Evolutionary conservation across 371 early-diverging fungal species (phyloP).

Genomic region (Mucor irregularis): DNA sequence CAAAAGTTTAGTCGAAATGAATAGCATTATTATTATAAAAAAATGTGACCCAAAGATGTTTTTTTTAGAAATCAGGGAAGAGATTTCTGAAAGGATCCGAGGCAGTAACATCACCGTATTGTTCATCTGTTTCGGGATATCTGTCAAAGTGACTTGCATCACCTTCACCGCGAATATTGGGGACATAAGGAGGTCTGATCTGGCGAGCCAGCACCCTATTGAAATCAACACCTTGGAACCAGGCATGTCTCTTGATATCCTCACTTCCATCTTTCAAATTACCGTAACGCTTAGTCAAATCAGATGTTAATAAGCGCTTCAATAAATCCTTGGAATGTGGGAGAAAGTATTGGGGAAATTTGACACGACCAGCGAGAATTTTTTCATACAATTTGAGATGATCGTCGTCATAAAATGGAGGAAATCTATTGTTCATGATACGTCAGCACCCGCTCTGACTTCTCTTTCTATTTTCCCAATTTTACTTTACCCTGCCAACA

Average conservation of each 20-base stretch:
- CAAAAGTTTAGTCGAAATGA: too few species aligned
- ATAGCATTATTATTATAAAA: too few species aligned
- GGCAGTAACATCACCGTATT: conserved; percentile 45
- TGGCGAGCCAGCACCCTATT: conserved; percentile 70
- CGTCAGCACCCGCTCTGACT: not conserved
- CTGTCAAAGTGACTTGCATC: conserved; percentile 95
- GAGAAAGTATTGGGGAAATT: conserved; percentile 93
- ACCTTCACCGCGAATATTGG: conserved; percentile 82
- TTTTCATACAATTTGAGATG: conserved; percentile 94
- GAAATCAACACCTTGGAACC: conserved; percentile 97
- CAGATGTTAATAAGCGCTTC: conserved; percentile 82
- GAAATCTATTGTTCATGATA: conserved; percentile 1
- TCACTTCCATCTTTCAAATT: conserved; percentile 87
- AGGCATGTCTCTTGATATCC: conserved; percentile 93
- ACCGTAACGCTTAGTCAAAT: conserved; percentile 89
- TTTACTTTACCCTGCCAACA: conserved; percentile 69
- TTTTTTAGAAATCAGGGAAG: conserved; percentile 25
- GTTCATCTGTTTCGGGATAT: conserved; percentile 85
- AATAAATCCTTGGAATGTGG: conserved; percentile 89
- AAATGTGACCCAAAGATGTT: too few species aligned
- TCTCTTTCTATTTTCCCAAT: not conserved
- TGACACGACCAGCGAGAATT: conserved; percentile 84
- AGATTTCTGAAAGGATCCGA: conserved; percentile 21
- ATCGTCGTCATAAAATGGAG: conserved; percentile 96
- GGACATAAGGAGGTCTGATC: conserved; percentile 91